phyloP scores from a whole-genome alignment of 1,139 yeast genomes.

The Waltiozyma sp. region DNA sequence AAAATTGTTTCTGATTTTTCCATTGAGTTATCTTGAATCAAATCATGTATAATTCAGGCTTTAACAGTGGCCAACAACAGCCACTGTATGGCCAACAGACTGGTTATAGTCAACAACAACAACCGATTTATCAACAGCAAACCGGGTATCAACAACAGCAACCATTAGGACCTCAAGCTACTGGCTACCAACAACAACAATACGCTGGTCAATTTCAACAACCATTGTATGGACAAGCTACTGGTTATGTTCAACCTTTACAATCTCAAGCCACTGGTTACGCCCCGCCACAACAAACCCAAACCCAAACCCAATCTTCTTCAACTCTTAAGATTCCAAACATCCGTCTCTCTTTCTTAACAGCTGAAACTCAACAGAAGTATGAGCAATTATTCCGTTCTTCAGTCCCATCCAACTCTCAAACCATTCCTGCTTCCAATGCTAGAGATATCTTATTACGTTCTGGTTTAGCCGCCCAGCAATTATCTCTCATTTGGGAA shows the following conservation, averaged over 20 bases:
- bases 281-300: neutral
- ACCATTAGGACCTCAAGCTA: slow-evolving; percentile 8
- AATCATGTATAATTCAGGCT: slow-evolving; percentile 7
- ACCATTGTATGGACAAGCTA: slow-evolving; percentile 11
- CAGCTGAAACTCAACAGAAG: slow-evolving; percentile 77
- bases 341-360: slow-evolving; percentile 63
- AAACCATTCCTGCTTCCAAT: slow-evolving; percentile 66
- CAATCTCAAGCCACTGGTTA: slow-evolving; percentile 11
- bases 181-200: slow-evolving; percentile 8
- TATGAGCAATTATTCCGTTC: slow-evolving; percentile 79
- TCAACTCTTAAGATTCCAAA: slow-evolving; percentile 18
- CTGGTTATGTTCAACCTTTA: slow-evolving; percentile 6
- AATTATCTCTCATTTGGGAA: slow-evolving; percentile 83
- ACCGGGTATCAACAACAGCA: slow-evolving; percentile 7
- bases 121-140: slow-evolving; percentile 4
- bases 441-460: slow-evolving; percentile 75
- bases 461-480: slow-evolving; percentile 67
- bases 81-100: slow-evolving; percentile 6
- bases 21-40: no score
- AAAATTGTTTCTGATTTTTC: no score
- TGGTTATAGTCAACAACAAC: slow-evolving; percentile 7
- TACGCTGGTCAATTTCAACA: slow-evolving; percentile 1
- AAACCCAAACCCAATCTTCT: slow-evolving; percentile 8
- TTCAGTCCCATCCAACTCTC: slow-evolving; percentile 62
- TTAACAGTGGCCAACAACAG: slow-evolving; percentile 7